Evolutionary conservation across 495 filamentous ascomycete species (phyloP), one percentile per base, ranked within the genome.

Genomic region (Penicillium canariense): DNA sequence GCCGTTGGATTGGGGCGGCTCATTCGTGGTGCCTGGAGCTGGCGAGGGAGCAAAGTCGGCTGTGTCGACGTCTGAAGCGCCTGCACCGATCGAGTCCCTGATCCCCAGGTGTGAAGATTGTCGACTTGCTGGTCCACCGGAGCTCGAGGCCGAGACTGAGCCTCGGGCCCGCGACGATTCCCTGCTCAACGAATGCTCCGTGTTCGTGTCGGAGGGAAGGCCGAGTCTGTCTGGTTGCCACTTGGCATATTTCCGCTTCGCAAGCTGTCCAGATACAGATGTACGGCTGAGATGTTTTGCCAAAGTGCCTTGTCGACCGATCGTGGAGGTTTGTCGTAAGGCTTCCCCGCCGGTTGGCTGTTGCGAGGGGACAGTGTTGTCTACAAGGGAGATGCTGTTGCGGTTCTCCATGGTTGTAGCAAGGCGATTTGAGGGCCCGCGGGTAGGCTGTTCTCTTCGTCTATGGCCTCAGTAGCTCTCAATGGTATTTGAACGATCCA

Each of bases 181-280:
- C 44, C 62, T 52, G 56, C 54, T 65, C 15, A 40, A 35, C 1
- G 56, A 49, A 18, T 60, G 52, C 6, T 58, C 56, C 25, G 54
- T 54, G 15, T 56, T 52, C 26, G 52, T 55, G 20, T 67, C 50
- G 22, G 70, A 60, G 15, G 65, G 35, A 25, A 75, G 55, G 1
- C 70, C 67, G 7, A 76, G 65, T 45, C 69, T 74, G 39, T 80
- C 77, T 14, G 77, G 75, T 48, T 87, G 80, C 71, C 82, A 87
- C 68, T 83, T 85, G 8, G 79, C 76, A 48, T 85, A 87, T 67
- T 85, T 87, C 45, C 83, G 69, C 54, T 72, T 77, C 7, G 74
- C 63, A 11, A 83, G 65, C 56, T 79, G 75, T 17, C 75, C 65
- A 12, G 77, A 77, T 15, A 84, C 65, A 4, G 73, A 71, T 28